These are phyloP conservation scores for Cladosporium sp. DNA, from an alignment of 2,329 filamentous ascomycete species.

Conservation along the genomic window DNA sequence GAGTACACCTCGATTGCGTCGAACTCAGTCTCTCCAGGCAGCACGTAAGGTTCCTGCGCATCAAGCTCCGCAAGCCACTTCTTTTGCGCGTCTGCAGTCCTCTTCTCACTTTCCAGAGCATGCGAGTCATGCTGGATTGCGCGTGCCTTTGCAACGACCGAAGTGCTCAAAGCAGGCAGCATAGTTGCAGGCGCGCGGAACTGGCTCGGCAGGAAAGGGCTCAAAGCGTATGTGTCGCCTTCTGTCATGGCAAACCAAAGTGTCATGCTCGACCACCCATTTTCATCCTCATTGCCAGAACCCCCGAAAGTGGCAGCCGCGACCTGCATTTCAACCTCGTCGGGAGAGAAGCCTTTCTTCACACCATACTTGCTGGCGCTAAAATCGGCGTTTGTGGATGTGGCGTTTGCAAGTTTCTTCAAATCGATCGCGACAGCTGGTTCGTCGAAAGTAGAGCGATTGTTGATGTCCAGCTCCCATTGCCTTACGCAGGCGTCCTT, in stretches of 20 bases:
- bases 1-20: constrained; percentile 51
- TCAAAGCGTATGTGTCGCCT: constrained; percentile 89
- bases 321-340: constrained; percentile 89
- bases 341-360: constrained; percentile 80
- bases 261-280: constrained; percentile 88
- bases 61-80: constrained; percentile 57
- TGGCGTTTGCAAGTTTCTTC: constrained; percentile 81
- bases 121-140: constrained; percentile 39
- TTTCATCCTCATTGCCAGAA: constrained; percentile 52
- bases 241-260: constrained; percentile 94
- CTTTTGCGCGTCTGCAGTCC: constrained; percentile 50
- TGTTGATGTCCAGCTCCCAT: constrained; percentile 82
- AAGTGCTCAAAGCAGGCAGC: constrained; percentile 76
- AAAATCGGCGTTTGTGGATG: constrained; percentile 77
- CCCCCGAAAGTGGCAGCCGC: constrained; percentile 88
- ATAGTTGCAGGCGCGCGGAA: constrained; percentile 72
- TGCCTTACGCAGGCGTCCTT: constrained; percentile 81
- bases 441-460: constrained; percentile 81
- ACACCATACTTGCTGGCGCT: constrained; percentile 68
- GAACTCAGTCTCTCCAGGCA: constrained; percentile 33
- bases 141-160: constrained; percentile 68
- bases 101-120: constrained; percentile 43
- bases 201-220: constrained; percentile 78
- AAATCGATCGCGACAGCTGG: constrained; percentile 82
- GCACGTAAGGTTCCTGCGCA: constrained; percentile 47